phyloP scores from a whole-genome alignment of 1,284 basidiomycete genomes.

The Abortiporus biennis region DNA sequence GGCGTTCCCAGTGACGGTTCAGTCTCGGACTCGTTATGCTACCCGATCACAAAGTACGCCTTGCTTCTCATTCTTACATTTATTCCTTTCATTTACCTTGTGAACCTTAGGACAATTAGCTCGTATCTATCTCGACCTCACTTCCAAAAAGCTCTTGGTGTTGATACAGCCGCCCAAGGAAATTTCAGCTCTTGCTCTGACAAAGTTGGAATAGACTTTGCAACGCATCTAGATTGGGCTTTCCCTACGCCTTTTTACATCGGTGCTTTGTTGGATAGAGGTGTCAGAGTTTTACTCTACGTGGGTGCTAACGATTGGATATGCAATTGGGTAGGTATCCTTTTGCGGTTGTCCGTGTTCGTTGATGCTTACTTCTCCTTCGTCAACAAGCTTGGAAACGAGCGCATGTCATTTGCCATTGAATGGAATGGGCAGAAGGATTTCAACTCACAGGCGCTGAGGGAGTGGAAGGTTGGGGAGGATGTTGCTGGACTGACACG shows the following conservation, averaged over 20 bases:
- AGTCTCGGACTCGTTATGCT: conserved; percentile 18
- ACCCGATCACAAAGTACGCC: conserved; percentile 18
- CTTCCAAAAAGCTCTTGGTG: conserved; percentile 52
- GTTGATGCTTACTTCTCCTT: not conserved
- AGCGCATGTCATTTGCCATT: conserved; percentile 52
- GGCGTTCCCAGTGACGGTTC: conserved; percentile 9
- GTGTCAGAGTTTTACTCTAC: conserved; percentile 69
- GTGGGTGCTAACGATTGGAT: conserved; percentile 35
- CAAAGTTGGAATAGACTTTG: conserved; percentile 37
- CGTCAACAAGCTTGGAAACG: conserved; percentile 41
- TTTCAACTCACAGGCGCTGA: conserved; percentile 39
- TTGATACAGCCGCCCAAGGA: conserved; percentile 38
- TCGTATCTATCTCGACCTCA: conserved; percentile 50
- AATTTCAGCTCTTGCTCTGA: conserved; percentile 47
- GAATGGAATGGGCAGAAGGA: conserved; percentile 54
- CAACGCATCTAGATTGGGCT: conserved; percentile 29
- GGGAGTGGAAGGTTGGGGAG: conserved; percentile 51
- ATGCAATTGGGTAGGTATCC: not conserved
- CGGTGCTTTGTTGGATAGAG: conserved; percentile 68
- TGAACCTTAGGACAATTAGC: conserved; percentile 34
- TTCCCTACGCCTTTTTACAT: conserved; percentile 51
- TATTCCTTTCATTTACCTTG: conserved; percentile 4
- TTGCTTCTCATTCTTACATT: not conserved
- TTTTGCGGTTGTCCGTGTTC: conserved; percentile 2
- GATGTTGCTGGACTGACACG: conserved; percentile 50